phyloP scores from a whole-genome alignment of 140 eudicot genomes.

The Senecio squalidus region DNA sequence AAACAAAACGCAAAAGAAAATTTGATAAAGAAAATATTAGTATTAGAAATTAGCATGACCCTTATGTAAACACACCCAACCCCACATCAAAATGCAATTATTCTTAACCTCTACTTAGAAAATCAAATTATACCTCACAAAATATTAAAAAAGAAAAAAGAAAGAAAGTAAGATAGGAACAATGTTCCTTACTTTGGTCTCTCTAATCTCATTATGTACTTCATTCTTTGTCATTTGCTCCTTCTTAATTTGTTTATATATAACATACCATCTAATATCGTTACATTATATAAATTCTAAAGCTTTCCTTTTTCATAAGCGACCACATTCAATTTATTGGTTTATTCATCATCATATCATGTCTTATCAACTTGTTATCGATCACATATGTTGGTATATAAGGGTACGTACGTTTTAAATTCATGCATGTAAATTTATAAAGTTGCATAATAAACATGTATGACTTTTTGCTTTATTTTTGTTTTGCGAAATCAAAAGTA shows the following conservation, averaged over 20 bases:
- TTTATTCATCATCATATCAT: neutral
- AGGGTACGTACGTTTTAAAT: constrained; percentile 11
- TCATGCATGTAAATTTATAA: neutral
- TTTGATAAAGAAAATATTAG: too few relatives aligned
- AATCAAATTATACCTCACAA: constrained; percentile 7
- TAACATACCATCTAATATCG: neutral
- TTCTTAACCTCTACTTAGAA: neutral
- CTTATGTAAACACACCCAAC: too few relatives aligned
- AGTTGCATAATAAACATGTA: neutral
- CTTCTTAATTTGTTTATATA: neutral
- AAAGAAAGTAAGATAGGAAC: neutral
- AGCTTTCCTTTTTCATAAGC: neutral
- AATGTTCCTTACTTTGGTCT: constrained; percentile 14
- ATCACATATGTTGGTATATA: constrained; percentile 11
- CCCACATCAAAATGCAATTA: neutral
- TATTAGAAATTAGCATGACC: too few relatives aligned
- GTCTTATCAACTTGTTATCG: constrained; percentile 1
- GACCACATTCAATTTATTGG: neutral
- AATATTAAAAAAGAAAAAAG: neutral
- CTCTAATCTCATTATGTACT: constrained; percentile 5
- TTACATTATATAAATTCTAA: neutral
- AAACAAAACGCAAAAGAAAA: too few relatives aligned
- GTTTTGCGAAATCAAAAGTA: too few relatives aligned
- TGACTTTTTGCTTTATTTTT: too few relatives aligned
- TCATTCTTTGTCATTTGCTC: constrained; percentile 8